Evolutionary conservation across 345 rosid species (phyloP), one percentile per base, ranked within the genome.

Genomic region (Tarenaya hassleriana): DNA sequence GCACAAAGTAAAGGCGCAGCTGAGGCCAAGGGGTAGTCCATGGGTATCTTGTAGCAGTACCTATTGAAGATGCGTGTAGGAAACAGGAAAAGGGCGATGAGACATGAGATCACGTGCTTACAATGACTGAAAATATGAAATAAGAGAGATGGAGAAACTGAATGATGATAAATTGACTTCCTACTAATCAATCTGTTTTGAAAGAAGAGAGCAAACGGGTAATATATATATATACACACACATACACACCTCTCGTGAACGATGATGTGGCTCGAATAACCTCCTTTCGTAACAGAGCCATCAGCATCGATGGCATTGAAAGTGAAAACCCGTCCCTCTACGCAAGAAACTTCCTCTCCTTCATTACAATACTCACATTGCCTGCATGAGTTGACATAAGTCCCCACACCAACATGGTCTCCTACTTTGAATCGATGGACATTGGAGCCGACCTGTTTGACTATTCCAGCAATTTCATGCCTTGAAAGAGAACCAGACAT

Each of bases 1-100:
- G 92, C 98, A 70, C 96, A 87, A 11, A 91, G 92, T 66, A 80
- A 69, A 11, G 95, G 98, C 8, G 96, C 96, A 40, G 95, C 90
- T 35, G 68, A 71, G 45, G 74, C 84, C 79, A 76, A 8, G 1
- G 96, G 95, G 64, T 76, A 83, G 61, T 56, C 71, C 29, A 67
- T 46, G 12, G 96, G 88, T 64, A 91, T 81, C 65, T 51, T 74
- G 52, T 69, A 84, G 63, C 98, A 91, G 68, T 80, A 91, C 72
- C 98, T 91, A 72, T 66, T 65, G 41, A 0, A 50, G 16, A 10
- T 45, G 27, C 19, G 1, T 35, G 11, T 43, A 3, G 4, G 21
- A 34, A 44, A 2, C 18, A 52, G 7, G 45, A 16, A 17, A 14
- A 40, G 4, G 7, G 19, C 7, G 9, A n/a, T 3, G 49, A 9